Base-by-base conservation (phyloP, 176 grass and related monocot genomes). In the Thalia dealbata region DNA sequence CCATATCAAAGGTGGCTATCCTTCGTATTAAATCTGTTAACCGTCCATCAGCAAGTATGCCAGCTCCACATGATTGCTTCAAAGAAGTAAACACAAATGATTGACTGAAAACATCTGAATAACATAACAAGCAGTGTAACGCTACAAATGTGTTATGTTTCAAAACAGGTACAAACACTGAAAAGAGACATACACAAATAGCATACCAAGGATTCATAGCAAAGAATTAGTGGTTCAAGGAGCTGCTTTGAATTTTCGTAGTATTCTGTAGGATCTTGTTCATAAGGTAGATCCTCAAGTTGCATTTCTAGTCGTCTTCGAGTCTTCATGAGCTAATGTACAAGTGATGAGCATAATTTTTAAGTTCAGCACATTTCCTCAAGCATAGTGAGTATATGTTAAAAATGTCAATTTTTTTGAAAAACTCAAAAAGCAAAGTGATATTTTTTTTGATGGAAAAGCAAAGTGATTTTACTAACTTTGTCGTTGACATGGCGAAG, bases 1-100 rank as follows among this genome's bases (percentile, higher is more conserved):
- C 86, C 89, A 96, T 85, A 67, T 89, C 89, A 74, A 96, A 96
- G 60, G 82, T 96, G 9, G 89, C 82, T 82, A 96, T 84, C 76
- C 89, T 81, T 62, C 93, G 78, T 82, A 96, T 92, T 65, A 96
- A 81, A 96, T 96, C 89, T 80, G 89, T 85, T 55, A 96, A 79
- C 48, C 89, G 84, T 23, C 93, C 89, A 78, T 96, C 89, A 4
- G 93, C 93, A 73, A 96, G 80, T 16, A 85, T 76, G 32, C 76
- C 84, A 51, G 82, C 86, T 70, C 87, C 93, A 74, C 93, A 87
- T 71, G 87, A 92, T 92, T 92, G 79, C 93, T 92, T 87, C 86
- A 72, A 58, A 52, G 12, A 85, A 41, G 65, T 22, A 27, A 68
- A 44, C 5, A 67, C 15, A 43, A 42, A 43, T 43, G 64, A 42